Base-by-base conservation (phyloP, 805 yeast species). In the Komagataella pseudopastoris region DNA sequence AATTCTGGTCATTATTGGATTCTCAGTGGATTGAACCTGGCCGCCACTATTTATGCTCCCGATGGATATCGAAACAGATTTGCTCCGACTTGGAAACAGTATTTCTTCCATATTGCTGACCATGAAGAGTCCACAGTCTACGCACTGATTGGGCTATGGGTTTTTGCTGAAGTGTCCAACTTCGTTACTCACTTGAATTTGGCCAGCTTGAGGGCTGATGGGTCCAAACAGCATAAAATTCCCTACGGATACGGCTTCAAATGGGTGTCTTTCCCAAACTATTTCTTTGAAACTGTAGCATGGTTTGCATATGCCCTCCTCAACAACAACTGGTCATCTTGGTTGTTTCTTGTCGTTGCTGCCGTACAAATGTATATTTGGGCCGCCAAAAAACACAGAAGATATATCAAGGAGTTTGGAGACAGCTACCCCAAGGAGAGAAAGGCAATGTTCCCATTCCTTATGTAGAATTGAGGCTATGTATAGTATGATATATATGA, bases 1-100 rank as follows among this genome's bases (percentile, higher is more conserved):
- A 93, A 93, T 71, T 83, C 89, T 45, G 72, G 77, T 57, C 97
- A 93, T 66, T 93, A 93, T 69, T 91, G 97, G 97, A 65, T 87
- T n/a, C 71, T 91, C 57, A 84, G 89, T 51, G 97, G 98, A 6
- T 23, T 68, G 18, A 63, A 77, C 10, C 64, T 74, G 64, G 66
- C 65, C 1, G 56, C 51, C 44, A 52, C 61, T 20, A 50, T 65
- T 4, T 68, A 63, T 55, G 62, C 68, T 17, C 67, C 68, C 16
- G 50, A 53, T 43, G 8, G 8, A 10, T 23, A 23, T 18, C 47
- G 39, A 17, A 24, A 24, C n/a, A 54, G 51, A 18, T 48, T 39
- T 49, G 52, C 50, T 49, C 49, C 60, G 12, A 45, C 65, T 6
- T 12, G 23, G 17, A 59, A 63, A 46, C 63, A 62, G 46, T 63